A percentile compares a stretch with the other conserved stretches of the same genome.
Conservation (phyloP, 257 asterid species). For the Rubia yunnanensis region DNA sequence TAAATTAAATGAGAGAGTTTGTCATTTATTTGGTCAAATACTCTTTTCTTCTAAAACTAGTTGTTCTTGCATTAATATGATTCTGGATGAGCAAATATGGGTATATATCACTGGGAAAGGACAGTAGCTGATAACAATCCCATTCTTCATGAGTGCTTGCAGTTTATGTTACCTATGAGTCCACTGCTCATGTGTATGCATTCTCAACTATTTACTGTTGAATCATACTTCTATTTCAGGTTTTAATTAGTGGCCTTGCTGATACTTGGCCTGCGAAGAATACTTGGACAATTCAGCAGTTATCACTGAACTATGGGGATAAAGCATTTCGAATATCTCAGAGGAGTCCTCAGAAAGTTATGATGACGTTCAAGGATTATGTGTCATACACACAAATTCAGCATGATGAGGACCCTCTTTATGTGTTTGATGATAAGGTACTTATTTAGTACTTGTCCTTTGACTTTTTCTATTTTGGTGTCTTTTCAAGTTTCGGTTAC, state of each 20-base stretch:
- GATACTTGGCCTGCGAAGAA: constrained; percentile 85
- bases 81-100: not conserved
- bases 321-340: constrained; percentile 69
- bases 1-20: not conserved
- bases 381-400: constrained; percentile 64
- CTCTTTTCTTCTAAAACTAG: not conserved
- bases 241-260: constrained; percentile 70
- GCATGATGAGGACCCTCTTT: constrained; percentile 96
- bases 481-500: constrained; percentile 14
- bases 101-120: not conserved
- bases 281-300: constrained; percentile 71
- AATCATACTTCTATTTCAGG: constrained; percentile 29
- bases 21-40: not conserved
- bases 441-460: constrained; percentile 14
- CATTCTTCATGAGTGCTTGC: not conserved
- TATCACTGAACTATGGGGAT: constrained; percentile 56
- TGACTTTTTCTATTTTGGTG: constrained; percentile 15
- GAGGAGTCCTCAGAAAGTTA: constrained; percentile 63
- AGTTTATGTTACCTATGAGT: not conserved
- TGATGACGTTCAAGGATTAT: constrained; percentile 77
- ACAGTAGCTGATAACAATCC: not conserved
- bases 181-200: not conserved
- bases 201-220: not conserved
- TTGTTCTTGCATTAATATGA: not conserved
- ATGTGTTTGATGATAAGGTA: constrained; percentile 90